Evolutionary conservation across 176 grass and related monocot species (phyloP).

Genomic region (Avena insularis): DNA sequence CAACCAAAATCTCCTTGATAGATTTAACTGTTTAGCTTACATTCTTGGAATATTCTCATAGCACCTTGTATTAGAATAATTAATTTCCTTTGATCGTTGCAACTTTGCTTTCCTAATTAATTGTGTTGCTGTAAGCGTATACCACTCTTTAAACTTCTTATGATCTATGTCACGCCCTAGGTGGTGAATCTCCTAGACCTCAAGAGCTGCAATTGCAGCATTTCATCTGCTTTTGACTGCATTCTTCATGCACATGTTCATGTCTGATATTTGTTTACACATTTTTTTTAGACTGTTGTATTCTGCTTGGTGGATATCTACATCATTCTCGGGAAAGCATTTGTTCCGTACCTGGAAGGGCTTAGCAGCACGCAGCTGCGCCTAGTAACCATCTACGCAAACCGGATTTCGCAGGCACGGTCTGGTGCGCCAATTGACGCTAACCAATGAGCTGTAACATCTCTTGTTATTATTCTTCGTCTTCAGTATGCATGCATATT

Average conservation of each 20-base stretch:
- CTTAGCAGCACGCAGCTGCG: conserved; percentile 91
- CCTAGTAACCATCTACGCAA: conserved; percentile 91
- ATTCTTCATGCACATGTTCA: background rate
- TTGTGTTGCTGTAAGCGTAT: background rate
- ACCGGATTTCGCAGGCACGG: conserved; percentile 89
- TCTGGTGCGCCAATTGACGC: conserved; percentile 62
- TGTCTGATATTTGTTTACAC: conserved; percentile 26
- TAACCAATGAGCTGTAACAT: conserved; percentile 59
- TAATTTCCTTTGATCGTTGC: background rate
- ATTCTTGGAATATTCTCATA: background rate
- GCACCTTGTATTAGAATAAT: background rate
- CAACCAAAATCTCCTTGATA: background rate
- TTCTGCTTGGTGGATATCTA: conserved; percentile 99
- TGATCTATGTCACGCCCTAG: background rate
- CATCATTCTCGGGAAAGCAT: conserved; percentile 90
- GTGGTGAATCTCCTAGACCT: background rate
- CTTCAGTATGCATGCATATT: conserved; percentile 54
- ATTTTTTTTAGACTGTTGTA: conserved; percentile 69
- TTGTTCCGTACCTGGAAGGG: conserved; percentile 83
- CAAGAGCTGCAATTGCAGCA: background rate
- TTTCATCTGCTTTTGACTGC: conserved; percentile 8
- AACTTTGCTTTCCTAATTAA: background rate
- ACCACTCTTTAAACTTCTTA: background rate
- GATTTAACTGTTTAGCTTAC: background rate
- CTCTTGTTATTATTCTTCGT: conserved; percentile 50